Percentiles rank a stretch among this genome's conserved stretches.
phyloP scores from a whole-genome alignment of 2,329 filamentous ascomycete species.

The Elsinoe ampelina region DNA sequence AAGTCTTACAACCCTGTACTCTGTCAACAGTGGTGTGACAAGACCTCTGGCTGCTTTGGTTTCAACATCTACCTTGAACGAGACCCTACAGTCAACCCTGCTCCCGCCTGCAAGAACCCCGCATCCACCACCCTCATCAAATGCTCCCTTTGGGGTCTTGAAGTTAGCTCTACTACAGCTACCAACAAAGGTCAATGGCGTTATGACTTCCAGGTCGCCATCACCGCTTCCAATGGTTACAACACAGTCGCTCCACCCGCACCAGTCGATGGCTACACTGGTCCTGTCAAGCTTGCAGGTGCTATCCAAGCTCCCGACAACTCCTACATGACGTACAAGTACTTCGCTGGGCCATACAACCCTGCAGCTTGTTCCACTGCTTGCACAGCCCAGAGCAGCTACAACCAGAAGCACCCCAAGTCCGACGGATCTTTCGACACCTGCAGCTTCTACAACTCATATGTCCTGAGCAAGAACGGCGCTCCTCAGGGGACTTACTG shows the following conservation, averaged over 20 bases:
- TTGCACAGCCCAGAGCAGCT: slow-evolving; percentile 20
- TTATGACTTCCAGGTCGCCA: slow-evolving; percentile 30
- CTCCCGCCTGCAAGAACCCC: slow-evolving; percentile 27
- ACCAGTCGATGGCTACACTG: slow-evolving; percentile 18
- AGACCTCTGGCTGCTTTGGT: slow-evolving; percentile 21
- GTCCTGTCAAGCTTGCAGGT: slow-evolving; percentile 25
- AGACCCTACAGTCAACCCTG: slow-evolving; percentile 27
- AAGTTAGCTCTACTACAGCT: slow-evolving; percentile 23
- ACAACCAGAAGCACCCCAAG: slow-evolving; percentile 21
- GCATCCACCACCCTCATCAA: slow-evolving; percentile 27
- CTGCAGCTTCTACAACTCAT: slow-evolving; percentile 30
- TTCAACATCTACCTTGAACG: slow-evolving; percentile 32
- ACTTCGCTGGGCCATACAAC: slow-evolving; percentile 18
- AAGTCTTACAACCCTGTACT: slow-evolving; percentile 23
- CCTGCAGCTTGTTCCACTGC: slow-evolving; percentile 21
- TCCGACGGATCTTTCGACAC: slow-evolving; percentile 16
- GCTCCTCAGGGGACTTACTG: slow-evolving; percentile 31
- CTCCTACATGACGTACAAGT: slow-evolving; percentile 17
- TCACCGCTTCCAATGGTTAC: slow-evolving; percentile 36
- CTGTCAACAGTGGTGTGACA: slow-evolving; percentile 26
- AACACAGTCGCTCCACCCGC: slow-evolving; percentile 19
- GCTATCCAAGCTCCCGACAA: slow-evolving; percentile 28
- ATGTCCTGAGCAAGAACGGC: slow-evolving; percentile 32
- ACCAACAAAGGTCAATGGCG: slow-evolving; percentile 29
- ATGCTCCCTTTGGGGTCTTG: slow-evolving; percentile 29